Percentiles rank a stretch among this genome's conserved stretches.
Conservation (phyloP, 78 protist species). For the Chrysochromulina parva region DNA sequence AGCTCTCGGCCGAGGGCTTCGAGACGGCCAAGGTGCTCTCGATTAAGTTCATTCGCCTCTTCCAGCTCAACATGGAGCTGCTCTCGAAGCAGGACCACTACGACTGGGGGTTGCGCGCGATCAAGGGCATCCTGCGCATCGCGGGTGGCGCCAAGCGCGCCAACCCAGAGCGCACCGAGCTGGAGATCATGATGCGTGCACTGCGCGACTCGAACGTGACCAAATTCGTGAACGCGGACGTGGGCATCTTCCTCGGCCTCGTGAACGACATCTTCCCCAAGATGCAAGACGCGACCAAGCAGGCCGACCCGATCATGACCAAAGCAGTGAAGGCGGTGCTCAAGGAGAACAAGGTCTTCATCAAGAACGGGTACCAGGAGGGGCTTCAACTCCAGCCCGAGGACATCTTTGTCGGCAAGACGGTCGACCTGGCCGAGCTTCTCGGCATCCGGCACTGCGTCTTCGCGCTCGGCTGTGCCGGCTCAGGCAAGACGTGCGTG, state of each 20-base stretch:
- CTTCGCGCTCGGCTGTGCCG: slow-evolving; percentile 78
- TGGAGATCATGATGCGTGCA: slow-evolving; percentile 80
- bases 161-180: slow-evolving; percentile 69
- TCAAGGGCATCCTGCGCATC: slow-evolving; percentile 81
- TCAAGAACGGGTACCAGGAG: not conserved
- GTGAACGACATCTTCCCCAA: slow-evolving; percentile 68
- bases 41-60: slow-evolving; percentile 75
- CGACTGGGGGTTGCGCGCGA: slow-evolving; percentile 94
- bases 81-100: slow-evolving; percentile 81
- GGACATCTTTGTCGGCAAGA: slow-evolving; percentile 58
- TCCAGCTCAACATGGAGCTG: slow-evolving; percentile 72
- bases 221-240: slow-evolving; percentile 71
- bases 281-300: not conserved
- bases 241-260: slow-evolving; percentile 72
- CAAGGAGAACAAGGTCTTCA: not conserved
- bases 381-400: slow-evolving; percentile 49
- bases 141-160: slow-evolving; percentile 83
- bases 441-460: slow-evolving; percentile 64
- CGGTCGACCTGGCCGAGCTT: slow-evolving; percentile 53
- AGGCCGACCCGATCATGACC: not conserved
- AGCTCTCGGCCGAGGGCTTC: slow-evolving; percentile 37
- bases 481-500: slow-evolving; percentile 68
- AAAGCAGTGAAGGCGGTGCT: not conserved
- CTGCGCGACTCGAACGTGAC: slow-evolving; percentile 88
- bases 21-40: slow-evolving; percentile 65